Conservation (phyloP, 768 basidiomycete genomes). For the Tephrocybe rancida region DNA sequence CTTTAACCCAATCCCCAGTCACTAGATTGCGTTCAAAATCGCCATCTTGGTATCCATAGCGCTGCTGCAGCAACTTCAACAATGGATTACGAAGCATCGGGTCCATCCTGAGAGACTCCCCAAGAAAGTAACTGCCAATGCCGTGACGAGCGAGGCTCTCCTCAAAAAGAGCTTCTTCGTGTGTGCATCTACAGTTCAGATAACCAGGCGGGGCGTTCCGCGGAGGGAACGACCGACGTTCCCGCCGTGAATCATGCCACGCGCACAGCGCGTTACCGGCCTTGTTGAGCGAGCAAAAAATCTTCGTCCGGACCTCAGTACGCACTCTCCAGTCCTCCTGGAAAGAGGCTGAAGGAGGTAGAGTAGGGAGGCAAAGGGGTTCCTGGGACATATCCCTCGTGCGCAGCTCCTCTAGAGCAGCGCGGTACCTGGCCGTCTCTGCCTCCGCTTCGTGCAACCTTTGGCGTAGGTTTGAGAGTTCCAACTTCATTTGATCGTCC, state of each 20-base stretch:
- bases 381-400: conserved; percentile 4
- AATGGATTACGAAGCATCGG: conserved; percentile 83
- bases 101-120: conserved; percentile 88
- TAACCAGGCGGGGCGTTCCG: conserved; percentile 77
- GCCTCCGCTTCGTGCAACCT: conserved; percentile 66
- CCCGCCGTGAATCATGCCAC: conserved; percentile 88
- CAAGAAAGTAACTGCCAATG: conserved; percentile 83
- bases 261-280: conserved; percentile 89
- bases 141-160: conserved; percentile 78
- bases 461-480: conserved; percentile 56
- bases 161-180: conserved; percentile 85
- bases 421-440: conserved; percentile 51
- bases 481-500: conserved; percentile 41
- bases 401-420: conserved; percentile 29
- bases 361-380: conserved; percentile 20
- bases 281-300: conserved; percentile 81
- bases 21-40: conserved; percentile 77
- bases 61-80: conserved; percentile 66
- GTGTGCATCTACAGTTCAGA: conserved; percentile 87
- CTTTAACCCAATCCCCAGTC: conserved; percentile 68
- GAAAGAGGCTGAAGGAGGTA: conserved; percentile 49
- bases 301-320: conserved; percentile 69
- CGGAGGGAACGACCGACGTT: conserved; percentile 76
- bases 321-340: conserved; percentile 69
- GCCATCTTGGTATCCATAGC: conserved; percentile 82